Conservation (phyloP, 805 yeast species). For the Candida ortonii region DNA sequence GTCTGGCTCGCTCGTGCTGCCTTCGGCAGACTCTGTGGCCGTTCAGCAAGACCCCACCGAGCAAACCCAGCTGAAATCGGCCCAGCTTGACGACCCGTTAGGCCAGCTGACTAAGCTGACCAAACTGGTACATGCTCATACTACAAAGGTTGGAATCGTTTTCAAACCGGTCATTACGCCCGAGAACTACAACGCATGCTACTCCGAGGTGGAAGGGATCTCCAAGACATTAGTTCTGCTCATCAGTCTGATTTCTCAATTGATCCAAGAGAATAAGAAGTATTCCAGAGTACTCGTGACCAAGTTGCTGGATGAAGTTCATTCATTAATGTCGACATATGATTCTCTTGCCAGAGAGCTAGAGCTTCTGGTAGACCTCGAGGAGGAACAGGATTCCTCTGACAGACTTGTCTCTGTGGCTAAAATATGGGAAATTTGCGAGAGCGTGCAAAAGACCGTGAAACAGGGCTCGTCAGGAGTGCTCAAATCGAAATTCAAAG, state of each 20-base stretch:
- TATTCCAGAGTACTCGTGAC: constrained; percentile 30
- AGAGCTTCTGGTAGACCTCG: constrained; percentile 9
- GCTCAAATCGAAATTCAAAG: constrained; percentile 44
- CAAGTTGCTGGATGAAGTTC: constrained; percentile 30
- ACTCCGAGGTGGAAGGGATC: constrained; percentile 44
- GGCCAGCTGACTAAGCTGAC: constrained; percentile 59
- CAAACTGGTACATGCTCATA: constrained; percentile 64
- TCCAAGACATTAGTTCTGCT: constrained; percentile 43
- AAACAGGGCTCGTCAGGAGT: constrained; percentile 53
- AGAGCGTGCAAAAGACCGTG: constrained; percentile 40
- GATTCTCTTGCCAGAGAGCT: constrained; percentile 20
- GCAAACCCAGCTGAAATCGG: constrained; percentile 15
- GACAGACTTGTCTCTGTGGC: constrained; percentile 59
- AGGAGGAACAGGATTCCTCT: constrained; percentile 27
- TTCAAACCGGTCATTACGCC: constrained; percentile 57
- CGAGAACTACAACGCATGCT: constrained; percentile 42
- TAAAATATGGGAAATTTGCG: constrained; percentile 69
- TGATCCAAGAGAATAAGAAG: constrained; percentile 35
- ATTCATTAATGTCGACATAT: constrained; percentile 16
- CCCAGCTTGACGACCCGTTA: constrained; percentile 42
- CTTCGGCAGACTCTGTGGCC: constrained; percentile 1
- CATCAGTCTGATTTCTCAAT: constrained; percentile 43
- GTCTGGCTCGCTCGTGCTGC: constrained; percentile 12
- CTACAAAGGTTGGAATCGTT: constrained; percentile 72
- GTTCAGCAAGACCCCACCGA: background rate